phyloP scores from a whole-genome alignment of 2,329 filamentous ascomycete genomes.

The Podosphaera xanthii region DNA sequence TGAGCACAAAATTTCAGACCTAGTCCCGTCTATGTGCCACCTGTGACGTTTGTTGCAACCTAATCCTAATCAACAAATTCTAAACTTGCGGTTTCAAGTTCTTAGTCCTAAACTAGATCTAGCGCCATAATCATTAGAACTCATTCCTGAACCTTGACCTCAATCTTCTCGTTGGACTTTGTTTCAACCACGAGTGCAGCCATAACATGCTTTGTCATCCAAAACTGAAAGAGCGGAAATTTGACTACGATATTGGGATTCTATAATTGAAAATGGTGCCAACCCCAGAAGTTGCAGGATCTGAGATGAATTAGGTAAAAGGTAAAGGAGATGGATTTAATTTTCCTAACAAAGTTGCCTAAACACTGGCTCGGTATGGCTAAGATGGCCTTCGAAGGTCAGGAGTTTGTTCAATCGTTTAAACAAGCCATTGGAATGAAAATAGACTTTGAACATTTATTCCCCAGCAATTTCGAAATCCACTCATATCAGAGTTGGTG shows the following conservation, averaged over 20 bases:
- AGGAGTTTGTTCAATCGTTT: not conserved
- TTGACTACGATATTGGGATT: not conserved
- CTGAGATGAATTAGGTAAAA: not conserved
- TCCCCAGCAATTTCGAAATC: not conserved
- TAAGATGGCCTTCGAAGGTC: not conserved
- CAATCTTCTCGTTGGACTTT: too few relatives aligned
- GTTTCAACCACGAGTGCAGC: too few relatives aligned
- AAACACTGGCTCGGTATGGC: not conserved
- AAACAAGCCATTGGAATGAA: not conserved
- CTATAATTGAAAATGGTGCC: not conserved
- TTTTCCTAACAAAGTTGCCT: not conserved
- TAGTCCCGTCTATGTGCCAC: too few relatives aligned
- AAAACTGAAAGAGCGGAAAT: not conserved
- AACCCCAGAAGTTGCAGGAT: not conserved
- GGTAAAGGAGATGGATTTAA: conserved; percentile 1
- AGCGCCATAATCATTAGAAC: too few relatives aligned
- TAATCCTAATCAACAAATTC: too few relatives aligned
- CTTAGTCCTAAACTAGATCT: too few relatives aligned
- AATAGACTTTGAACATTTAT: not conserved
- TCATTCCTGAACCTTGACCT: too few relatives aligned
- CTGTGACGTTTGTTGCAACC: too few relatives aligned
- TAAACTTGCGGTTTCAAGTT: too few relatives aligned
- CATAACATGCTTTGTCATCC: not conserved
- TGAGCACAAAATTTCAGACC: too few relatives aligned
- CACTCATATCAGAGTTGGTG: not conserved